Base-by-base conservation (phyloP, 306 rosid genomes). In the Castanopsis chinensis region DNA sequence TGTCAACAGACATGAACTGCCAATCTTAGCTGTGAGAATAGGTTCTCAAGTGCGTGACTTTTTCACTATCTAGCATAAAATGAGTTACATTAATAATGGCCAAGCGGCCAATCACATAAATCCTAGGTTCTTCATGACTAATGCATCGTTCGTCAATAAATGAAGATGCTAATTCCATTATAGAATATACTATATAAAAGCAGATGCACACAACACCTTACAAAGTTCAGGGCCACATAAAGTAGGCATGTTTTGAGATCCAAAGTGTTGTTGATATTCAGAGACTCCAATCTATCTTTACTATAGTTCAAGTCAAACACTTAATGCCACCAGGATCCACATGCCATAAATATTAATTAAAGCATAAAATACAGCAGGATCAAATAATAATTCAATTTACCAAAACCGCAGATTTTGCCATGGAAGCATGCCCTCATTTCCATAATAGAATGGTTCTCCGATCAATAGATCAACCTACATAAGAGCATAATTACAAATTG, bases 401-500 rank as follows among this genome's bases (percentile, higher is more conserved):
- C 99, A 95, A 83, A 95, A 90, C 58, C 95, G 89, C 75, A 94
- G 90, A 87, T 91, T 91, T 79, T 90, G 92, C 99, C 99, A 94
- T 30, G 99, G 99, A 84, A 95, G 97, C 88, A 83, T 83, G 80
- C 85, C 81, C 60, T 95, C 95, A 32, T 80, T 89, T 82, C 97
- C 97, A 59, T 55, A 85, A 76, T 95, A 92, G 85, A 88, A 94
- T 76, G 99, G 99, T 86, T 94, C 99, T 33, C 89, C 97, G 37
- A 94, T 80, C 80, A 94, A 85, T 72, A 94, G 86, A 84, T 90
- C 93, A 83, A 88, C 91, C 99, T 94, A 71, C 80, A 86, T 58
- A 83, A 41, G 8, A 41, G 78, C 55, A 78, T 20, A 55, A 71
- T 60, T 72, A 76, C 60, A 28, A 56, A 57, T 61, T 60, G 55